Evolutionary conservation across 192 early-diverging fungal species (phyloP), one percentile per base, ranked within the genome.

Genomic region (Podila minutissima): DNA sequence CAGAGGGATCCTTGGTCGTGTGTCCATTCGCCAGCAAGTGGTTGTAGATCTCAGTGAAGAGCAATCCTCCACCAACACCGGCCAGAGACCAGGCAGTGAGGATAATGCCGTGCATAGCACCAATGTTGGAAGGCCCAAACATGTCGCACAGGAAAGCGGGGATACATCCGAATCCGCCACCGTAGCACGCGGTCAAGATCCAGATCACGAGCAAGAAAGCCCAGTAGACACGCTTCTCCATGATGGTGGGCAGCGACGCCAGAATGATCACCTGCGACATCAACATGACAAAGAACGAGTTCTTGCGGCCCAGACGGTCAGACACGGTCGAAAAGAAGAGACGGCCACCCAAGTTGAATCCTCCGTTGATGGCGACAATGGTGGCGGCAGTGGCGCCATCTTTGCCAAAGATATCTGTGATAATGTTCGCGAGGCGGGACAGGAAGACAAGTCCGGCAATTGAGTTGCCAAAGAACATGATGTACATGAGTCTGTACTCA

Each of bases 81-180:
- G 85, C 91, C 49, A 88, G 82, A 15, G 92, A 91, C 92, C 92
- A 94, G 22, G 91, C 91, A 3, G 91, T 92, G 15, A 94, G 83
- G 28, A 93, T 92, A 46, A 94, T 79, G 19, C 93, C 93, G 74
- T 94, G 91, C 64, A 89, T 89, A 0, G 89, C 85, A 3, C 90
- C 87, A 71, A 91, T 88, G 76, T 94, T 94, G 19, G 89, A 83
- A n/a, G 88, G 85, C 10, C 91, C 91, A 72, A 94, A 94, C 88
- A 91, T 90, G 64, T 94, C 93, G 17, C 91, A 86, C 53, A 94
- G 73, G 69, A 90, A 91, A 6, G 91, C 91, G 0, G 91, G 91
- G 66, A 94, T 91, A 67, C 90, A 85, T 22, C 92, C 91, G 49
- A 94, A 92, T 20, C 93, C 93, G 59, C 88, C 90, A 51, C 93